These are phyloP conservation scores for Capsella bursapastoris DNA, from an alignment of 345 rosid genomes.

Conservation along the genomic window DNA sequence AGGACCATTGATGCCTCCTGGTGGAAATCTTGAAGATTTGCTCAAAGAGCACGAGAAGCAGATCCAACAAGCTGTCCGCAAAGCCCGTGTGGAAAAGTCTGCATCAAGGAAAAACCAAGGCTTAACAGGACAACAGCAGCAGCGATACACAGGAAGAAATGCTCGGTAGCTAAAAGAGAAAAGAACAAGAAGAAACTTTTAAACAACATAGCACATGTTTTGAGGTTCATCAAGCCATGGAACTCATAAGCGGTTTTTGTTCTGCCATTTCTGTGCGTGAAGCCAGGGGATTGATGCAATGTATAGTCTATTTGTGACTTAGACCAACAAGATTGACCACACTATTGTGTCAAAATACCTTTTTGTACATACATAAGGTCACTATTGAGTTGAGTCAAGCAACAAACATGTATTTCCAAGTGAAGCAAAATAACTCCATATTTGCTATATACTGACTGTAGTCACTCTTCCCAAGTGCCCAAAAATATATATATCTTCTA, in stretches of 20 bases:
- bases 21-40: slow-evolving; percentile 88
- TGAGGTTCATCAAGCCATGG: slow-evolving; percentile 25
- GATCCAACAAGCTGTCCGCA: slow-evolving; percentile 89
- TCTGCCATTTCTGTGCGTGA: slow-evolving; percentile 28
- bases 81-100: slow-evolving; percentile 71
- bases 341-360: slow-evolving; percentile 26
- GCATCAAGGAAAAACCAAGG: slow-evolving; percentile 30
- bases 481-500: neutral
- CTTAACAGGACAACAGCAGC: slow-evolving; percentile 35
- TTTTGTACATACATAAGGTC: slow-evolving; percentile 30
- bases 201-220: slow-evolving; percentile 16
- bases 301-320: slow-evolving; percentile 31
- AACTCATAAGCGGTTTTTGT: slow-evolving; percentile 20
- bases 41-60: slow-evolving; percentile 90
- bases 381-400: slow-evolving; percentile 34
- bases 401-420: slow-evolving; percentile 28
- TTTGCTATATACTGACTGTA: neutral
- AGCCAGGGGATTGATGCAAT: slow-evolving; percentile 38
- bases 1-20: slow-evolving; percentile 93
- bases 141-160: slow-evolving; percentile 36
- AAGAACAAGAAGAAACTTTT: neutral
- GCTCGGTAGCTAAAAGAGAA: slow-evolving; percentile 34
- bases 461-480: no score
- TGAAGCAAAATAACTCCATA: neutral
- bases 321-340: slow-evolving; percentile 37